Conservation (phyloP, 2,329 filamentous ascomycete genomes). For the Metarhizium sp. region DNA sequence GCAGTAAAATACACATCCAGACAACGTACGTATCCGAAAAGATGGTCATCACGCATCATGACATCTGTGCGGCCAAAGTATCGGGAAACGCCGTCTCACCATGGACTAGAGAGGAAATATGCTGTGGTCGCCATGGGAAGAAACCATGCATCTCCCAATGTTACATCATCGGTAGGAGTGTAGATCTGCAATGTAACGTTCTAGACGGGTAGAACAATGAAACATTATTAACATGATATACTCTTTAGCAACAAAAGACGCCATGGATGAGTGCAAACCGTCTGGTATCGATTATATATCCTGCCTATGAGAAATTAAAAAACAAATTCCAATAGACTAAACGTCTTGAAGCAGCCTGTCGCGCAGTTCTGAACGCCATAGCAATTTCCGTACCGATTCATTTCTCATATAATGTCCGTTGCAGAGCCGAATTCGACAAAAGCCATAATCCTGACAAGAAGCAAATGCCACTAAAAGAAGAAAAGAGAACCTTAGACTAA, state of each 20-base stretch:
- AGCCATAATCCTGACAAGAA: conserved; percentile 1
- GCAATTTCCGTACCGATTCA: neutral
- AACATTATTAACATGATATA: neutral
- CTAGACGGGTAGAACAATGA: neutral
- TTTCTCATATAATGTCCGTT: neutral
- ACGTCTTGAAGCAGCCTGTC: neutral
- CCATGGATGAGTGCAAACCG: neutral
- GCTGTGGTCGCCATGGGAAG: no score
- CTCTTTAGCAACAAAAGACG: neutral
- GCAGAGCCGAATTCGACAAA: neutral
- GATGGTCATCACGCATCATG: neutral
- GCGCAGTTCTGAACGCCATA: neutral
- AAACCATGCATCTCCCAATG: neutral
- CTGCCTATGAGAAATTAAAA: neutral
- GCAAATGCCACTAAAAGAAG: neutral
- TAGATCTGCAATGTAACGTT: neutral
- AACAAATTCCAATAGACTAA: neutral
- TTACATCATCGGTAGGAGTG: neutral
- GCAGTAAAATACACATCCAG: neutral
- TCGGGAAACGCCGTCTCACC: no score
- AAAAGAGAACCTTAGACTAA: neutral
- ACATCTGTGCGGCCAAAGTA: neutral
- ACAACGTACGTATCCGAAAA: neutral
- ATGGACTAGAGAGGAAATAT: no score
- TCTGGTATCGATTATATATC: neutral